Conservation (phyloP, 306 rosid genomes). For the Citrullus amarus region DNA sequence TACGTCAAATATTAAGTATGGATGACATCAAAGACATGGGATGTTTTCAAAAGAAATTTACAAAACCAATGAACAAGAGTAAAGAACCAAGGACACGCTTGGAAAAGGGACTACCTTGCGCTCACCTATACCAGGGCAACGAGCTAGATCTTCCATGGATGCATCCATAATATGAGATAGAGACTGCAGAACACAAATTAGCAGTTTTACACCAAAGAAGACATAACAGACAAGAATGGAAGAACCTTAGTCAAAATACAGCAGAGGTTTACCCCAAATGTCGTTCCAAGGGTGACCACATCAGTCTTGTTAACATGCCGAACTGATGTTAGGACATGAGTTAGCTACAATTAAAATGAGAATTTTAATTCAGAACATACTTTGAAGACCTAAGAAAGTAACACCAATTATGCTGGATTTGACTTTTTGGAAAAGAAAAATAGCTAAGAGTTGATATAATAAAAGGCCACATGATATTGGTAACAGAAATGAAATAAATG, state of each 20-base stretch:
- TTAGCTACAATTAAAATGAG: constrained; percentile 37
- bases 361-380: constrained; percentile 14
- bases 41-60: not conserved
- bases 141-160: constrained; percentile 98
- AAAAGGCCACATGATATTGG: not conserved
- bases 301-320: constrained; percentile 94
- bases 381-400: not conserved
- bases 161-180: constrained; percentile 87
- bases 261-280: constrained; percentile 64
- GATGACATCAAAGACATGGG: not conserved
- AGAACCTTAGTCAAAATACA: not conserved
- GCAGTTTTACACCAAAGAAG: not conserved
- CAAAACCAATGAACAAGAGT: not conserved
- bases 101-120: constrained; percentile 55
- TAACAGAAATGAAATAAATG: not conserved
- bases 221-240: not conserved
- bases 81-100: constrained; percentile 1
- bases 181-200: constrained; percentile 38
- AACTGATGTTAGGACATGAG: constrained; percentile 61
- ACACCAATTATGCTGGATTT: not conserved
- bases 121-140: constrained; percentile 99
- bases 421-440: not conserved
- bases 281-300: constrained; percentile 90
- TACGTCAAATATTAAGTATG: not conserved
- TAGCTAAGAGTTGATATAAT: not conserved